These are phyloP conservation scores for Penicillium soppii DNA, from an alignment of 495 filamentous ascomycete genomes.

Conservation along the genomic window DNA sequence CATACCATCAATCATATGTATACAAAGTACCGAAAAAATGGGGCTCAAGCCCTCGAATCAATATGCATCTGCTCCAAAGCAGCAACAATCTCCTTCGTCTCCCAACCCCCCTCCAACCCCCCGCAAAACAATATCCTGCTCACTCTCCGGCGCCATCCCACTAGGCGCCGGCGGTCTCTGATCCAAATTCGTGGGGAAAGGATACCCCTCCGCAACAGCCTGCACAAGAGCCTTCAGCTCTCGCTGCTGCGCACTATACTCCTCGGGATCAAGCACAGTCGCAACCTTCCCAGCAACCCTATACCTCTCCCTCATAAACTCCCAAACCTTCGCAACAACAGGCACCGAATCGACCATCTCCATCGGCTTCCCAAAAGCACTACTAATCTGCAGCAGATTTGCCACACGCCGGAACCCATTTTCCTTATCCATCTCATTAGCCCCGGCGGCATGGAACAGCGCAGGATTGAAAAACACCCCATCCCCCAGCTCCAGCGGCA, in stretches of 20 bases:
- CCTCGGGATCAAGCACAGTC: slow-evolving; percentile 25
- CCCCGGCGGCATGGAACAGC: slow-evolving; percentile 56
- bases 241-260: slow-evolving; percentile 2
- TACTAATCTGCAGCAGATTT: slow-evolving; percentile 55
- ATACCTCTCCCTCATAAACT: slow-evolving; percentile 30
- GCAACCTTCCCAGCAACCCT: slow-evolving; percentile 27
- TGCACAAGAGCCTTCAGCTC: slow-evolving; percentile 35
- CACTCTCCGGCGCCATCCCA: slow-evolving; percentile 56
- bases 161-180: slow-evolving; percentile 44
- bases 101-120: slow-evolving; percentile 43
- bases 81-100: slow-evolving; percentile 28
- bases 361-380: slow-evolving; percentile 59
- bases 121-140: slow-evolving; percentile 48
- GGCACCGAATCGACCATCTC: slow-evolving; percentile 49
- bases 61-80: slow-evolving; percentile 36
- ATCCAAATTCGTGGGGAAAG: slow-evolving; percentile 58
- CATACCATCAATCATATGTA: too few species aligned
- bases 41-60: slow-evolving; percentile 32
- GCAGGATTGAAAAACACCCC: slow-evolving; percentile 58
- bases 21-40: too few species aligned
- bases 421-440: slow-evolving; percentile 37
- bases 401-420: slow-evolving; percentile 42
- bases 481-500: slow-evolving; percentile 49
- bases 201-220: slow-evolving; percentile 53
- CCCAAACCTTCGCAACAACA: slow-evolving; percentile 44